A percentile compares a stretch with the other conserved stretches of the same genome.
phyloP scores from a whole-genome alignment of 2,329 filamentous ascomycete genomes.

The Calonectria hongkongensis region DNA sequence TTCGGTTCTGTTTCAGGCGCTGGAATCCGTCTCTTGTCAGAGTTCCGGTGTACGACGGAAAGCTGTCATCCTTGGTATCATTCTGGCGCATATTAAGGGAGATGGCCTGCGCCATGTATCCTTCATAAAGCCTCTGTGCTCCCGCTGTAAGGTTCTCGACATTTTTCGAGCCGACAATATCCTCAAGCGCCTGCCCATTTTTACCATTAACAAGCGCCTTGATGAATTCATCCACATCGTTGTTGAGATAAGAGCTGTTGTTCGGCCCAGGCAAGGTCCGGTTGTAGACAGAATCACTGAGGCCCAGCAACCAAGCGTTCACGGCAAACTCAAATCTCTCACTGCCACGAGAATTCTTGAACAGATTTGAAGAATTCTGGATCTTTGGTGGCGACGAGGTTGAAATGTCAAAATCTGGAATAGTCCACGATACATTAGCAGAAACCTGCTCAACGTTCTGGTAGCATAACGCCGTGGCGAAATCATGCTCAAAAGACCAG shows the following conservation, averaged over 20 bases:
- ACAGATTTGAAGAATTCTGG: conserved; percentile 38
- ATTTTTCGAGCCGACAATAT: conserved; percentile 43
- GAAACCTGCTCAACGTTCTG: conserved; percentile 50
- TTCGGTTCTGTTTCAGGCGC: conserved; percentile 52
- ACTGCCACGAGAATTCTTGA: conserved; percentile 40
- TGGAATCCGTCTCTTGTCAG: conserved; percentile 29
- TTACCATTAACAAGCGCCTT: conserved; percentile 44
- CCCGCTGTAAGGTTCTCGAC: conserved; percentile 41
- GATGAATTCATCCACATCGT: conserved; percentile 49
- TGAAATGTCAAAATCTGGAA: conserved; percentile 47
- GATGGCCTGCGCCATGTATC: conserved; percentile 55
- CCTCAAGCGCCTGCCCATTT: conserved; percentile 35
- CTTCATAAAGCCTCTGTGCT: conserved; percentile 48
- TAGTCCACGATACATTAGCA: conserved; percentile 48
- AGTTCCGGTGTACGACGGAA: conserved; percentile 41
- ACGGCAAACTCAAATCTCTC: conserved; percentile 46
- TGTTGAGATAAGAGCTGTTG: conserved; percentile 33
- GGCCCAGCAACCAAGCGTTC: conserved; percentile 47
- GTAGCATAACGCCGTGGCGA: conserved; percentile 50
- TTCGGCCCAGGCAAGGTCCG: conserved; percentile 41
- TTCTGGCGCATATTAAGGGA: conserved; percentile 51
- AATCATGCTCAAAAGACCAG: conserved; percentile 47
- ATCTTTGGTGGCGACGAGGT: conserved; percentile 31
- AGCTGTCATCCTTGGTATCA: conserved; percentile 24
- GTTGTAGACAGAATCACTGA: conserved; percentile 46